phyloP scores from a whole-genome alignment of 192 early-diverging fungal genomes.

The Coemansia asiatica region DNA sequence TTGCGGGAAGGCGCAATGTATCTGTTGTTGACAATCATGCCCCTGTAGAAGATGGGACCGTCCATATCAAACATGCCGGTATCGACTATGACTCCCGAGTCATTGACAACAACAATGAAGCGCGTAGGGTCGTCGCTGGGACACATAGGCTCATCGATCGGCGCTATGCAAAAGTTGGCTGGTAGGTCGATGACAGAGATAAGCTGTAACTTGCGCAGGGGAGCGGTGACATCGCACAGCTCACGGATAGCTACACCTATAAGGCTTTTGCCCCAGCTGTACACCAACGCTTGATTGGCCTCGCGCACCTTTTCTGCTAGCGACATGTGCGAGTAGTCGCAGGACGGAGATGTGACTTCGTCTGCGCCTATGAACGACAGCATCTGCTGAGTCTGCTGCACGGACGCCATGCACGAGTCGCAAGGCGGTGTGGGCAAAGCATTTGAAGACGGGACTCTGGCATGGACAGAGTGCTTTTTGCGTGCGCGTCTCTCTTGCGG shows the following conservation, averaged over 20 bases:
- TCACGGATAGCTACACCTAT: constrained; percentile 33
- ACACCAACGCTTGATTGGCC: constrained; percentile 43
- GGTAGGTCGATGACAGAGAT: constrained; percentile 47
- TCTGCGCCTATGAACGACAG: constrained; percentile 17
- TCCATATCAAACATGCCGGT: constrained; percentile 39
- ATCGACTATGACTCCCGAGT: constrained; percentile 35
- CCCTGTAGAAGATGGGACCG: constrained; percentile 47
- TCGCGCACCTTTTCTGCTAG: constrained; percentile 42
- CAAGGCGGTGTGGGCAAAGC: constrained; percentile 36
- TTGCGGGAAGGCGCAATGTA: constrained; percentile 15
- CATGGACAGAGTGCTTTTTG: constrained; percentile 1
- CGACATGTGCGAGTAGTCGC: constrained; percentile 24
- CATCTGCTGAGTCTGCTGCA: constrained; percentile 7
- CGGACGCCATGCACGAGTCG: constrained; percentile 10
- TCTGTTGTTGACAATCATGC: constrained; percentile 25
- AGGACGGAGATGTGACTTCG: constrained; percentile 23
- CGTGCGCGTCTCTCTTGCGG: background rate
- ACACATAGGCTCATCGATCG: constrained; percentile 43
- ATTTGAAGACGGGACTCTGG: background rate
- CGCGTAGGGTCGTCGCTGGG: constrained; percentile 46
- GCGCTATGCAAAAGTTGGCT: constrained; percentile 46
- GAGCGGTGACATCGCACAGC: constrained; percentile 22
- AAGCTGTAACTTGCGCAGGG: constrained; percentile 9
- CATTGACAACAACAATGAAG: constrained; percentile 43
- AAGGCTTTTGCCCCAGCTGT: constrained; percentile 46